Conservation (phyloP, 257 asterid species). For the Parsonsia alboflavescens region DNA sequence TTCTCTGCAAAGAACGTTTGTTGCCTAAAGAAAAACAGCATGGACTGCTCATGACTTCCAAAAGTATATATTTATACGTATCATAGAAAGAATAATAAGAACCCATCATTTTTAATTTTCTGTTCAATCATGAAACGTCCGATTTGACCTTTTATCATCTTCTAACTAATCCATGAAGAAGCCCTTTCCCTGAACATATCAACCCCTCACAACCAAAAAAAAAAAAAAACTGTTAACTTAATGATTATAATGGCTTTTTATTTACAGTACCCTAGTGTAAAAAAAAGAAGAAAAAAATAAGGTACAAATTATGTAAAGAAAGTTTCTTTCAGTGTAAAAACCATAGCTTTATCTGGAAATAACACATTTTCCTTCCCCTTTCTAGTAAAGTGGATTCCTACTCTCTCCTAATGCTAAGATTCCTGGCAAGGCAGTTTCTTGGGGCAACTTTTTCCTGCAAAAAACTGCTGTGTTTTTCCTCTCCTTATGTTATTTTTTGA, state of each 20-base stretch:
- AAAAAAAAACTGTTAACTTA: neutral
- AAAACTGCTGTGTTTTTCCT: neutral
- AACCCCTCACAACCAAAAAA: neutral
- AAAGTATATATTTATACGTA: too few relatives aligned
- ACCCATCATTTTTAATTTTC: too few relatives aligned
- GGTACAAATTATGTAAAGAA: too few relatives aligned
- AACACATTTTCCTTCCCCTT: neutral
- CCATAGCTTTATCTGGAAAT: neutral
- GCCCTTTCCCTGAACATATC: neutral
- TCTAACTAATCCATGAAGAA: neutral
- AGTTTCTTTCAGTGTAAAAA: neutral
- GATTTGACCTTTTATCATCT: neutral
- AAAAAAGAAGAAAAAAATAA: neutral
- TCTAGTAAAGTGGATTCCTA: neutral
- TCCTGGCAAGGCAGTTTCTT: neutral
- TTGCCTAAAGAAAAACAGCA: neutral
- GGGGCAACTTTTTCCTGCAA: neutral
- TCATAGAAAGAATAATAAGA: too few relatives aligned
- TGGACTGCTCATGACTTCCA: neutral
- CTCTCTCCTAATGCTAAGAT: neutral
- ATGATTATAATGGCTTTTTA: neutral
- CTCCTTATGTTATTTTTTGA: neutral
- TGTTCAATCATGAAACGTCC: neutral
- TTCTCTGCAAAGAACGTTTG: neutral
- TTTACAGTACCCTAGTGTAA: neutral